These are phyloP conservation scores for Pichia pseudocactophila DNA, from an alignment of 805 yeast genomes.

Conservation along the genomic window DNA sequence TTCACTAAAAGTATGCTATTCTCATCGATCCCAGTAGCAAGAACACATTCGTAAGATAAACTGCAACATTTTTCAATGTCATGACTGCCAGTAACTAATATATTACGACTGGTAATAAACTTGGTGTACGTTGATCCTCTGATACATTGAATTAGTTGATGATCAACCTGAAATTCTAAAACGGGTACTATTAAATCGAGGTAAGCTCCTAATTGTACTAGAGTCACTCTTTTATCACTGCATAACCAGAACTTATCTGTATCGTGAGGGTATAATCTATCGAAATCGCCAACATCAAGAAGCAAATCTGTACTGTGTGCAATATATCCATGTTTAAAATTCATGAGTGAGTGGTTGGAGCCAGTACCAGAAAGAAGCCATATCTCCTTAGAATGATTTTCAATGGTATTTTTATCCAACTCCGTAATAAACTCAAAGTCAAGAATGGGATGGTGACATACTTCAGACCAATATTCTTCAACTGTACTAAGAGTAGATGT, in stretches of 20 bases:
- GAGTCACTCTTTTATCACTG: background rate
- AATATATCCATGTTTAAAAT: constrained; percentile 18
- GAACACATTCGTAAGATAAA: too few relatives aligned
- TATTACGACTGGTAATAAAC: too few relatives aligned
- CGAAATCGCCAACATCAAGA: background rate
- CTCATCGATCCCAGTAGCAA: too few relatives aligned
- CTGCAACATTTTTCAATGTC: too few relatives aligned
- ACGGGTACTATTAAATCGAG: background rate
- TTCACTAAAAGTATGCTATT: too few relatives aligned
- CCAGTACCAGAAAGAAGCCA: constrained; percentile 26
- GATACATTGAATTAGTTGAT: too few relatives aligned
- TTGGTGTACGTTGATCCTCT: too few relatives aligned
- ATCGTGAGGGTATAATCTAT: background rate
- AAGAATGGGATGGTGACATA: constrained; percentile 22
- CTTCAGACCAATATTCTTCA: constrained; percentile 15
- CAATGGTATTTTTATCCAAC: constrained; percentile 12
- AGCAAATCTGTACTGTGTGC: constrained; percentile 15
- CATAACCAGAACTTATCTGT: background rate
- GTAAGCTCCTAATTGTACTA: background rate
- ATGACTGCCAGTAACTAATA: too few relatives aligned
- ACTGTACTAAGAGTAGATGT: constrained; percentile 14
- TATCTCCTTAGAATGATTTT: constrained; percentile 19
- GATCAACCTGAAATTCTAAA: background rate
- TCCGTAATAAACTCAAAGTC: constrained; percentile 19
- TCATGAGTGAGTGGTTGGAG: constrained; percentile 19